Percentiles rank a stretch among this genome's conserved stretches.
Evolutionary conservation across 2,329 filamentous ascomycete species (phyloP).

Genomic region (Calonectria leucothoes): DNA sequence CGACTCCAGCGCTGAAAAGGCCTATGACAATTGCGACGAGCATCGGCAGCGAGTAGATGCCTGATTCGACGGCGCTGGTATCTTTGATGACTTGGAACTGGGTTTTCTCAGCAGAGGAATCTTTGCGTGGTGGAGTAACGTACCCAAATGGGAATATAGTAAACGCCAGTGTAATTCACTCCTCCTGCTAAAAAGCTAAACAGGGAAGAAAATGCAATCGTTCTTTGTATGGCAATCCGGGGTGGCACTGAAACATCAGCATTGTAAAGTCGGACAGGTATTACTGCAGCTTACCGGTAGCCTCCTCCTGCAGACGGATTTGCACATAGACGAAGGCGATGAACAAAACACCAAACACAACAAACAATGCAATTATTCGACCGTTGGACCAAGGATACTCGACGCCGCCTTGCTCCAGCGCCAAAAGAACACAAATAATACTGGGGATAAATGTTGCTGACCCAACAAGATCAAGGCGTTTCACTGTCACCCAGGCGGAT

Average conservation of each 20-base stretch:
- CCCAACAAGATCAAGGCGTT: not conserved
- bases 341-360: constrained; percentile 19
- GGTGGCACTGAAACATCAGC: not conserved
- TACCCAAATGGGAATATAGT: constrained; percentile 23
- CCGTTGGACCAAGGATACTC: not conserved
- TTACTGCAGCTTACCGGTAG: not conserved
- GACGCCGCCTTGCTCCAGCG: not conserved
- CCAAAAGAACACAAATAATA: not conserved
- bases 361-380: constrained; percentile 23
- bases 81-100: constrained; percentile 9
- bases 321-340: constrained; percentile 12
- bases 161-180: constrained; percentile 11
- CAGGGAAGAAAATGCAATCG: constrained; percentile 7
- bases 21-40: constrained; percentile 6
- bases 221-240: constrained; percentile 15
- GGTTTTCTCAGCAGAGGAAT: not conserved
- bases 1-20: not conserved
- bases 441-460: not conserved
- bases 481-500: not conserved
- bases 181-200: constrained; percentile 16
- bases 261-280: not conserved
- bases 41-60: constrained; percentile 11
- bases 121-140: accelerated
- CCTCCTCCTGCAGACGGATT: constrained; percentile 20
- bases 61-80: constrained; percentile 4